These are phyloP conservation scores for Piper longum DNA, from an alignment of 164 flowering plant genomes.

Conservation along the genomic window DNA sequence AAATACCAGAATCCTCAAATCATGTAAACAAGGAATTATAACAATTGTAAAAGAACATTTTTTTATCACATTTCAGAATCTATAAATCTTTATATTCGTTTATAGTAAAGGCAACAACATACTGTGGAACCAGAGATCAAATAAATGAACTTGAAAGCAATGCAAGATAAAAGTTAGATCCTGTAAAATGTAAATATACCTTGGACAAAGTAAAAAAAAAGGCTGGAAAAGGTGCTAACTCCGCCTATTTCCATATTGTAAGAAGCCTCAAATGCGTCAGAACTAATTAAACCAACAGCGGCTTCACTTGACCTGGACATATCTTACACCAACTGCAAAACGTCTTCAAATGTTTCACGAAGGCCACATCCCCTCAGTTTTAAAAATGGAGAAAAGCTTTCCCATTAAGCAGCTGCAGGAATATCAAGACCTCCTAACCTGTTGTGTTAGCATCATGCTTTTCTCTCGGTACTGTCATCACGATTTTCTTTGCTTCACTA, in stretches of 20 bases:
- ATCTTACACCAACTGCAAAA: background rate
- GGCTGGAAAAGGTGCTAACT: background rate
- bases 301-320: background rate
- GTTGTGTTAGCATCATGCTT: conserved; percentile 17
- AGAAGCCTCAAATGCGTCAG: background rate
- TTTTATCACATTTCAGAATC: too few relatives aligned
- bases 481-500: conserved; percentile 50
- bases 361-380: background rate
- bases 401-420: conserved; percentile 40
- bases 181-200: too few relatives aligned
- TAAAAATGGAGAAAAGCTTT: background rate
- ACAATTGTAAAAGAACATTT: too few relatives aligned
- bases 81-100: too few relatives aligned
- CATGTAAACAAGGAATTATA: too few relatives aligned
- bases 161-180: too few relatives aligned
- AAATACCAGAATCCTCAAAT: too few relatives aligned
- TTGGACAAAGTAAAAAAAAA: too few relatives aligned
- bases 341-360: background rate
- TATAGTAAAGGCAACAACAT: too few relatives aligned
- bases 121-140: too few relatives aligned
- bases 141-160: too few relatives aligned
- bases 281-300: background rate
- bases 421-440: conserved; percentile 22
- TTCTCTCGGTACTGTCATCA: conserved; percentile 13
- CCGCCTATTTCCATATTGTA: background rate